A percentile compares a stretch with the other conserved stretches of the same genome.
Evolutionary conservation across 371 early-diverging fungal species (phyloP).

Genomic region (Lichtheimia corymbifera): DNA sequence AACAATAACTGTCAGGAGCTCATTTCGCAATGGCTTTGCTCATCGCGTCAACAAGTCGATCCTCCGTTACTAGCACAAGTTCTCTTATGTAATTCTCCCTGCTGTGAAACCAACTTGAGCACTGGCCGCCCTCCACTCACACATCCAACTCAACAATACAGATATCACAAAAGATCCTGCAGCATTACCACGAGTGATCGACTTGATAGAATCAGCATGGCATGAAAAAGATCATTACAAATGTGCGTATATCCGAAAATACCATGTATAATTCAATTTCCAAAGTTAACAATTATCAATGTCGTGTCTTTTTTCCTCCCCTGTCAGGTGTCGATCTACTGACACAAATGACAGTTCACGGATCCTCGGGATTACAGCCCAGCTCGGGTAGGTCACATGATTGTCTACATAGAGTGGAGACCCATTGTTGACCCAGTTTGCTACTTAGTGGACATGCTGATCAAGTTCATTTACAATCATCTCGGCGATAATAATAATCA

Average conservation of each 20-base stretch:
- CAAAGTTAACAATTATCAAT: neutral
- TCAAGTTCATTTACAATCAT: conserved; percentile 13
- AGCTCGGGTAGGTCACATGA: conserved; percentile 21
- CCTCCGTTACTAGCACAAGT: conserved; percentile 37
- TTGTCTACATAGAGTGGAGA: neutral
- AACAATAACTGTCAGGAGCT: conserved; percentile 14
- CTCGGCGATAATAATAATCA: conserved; percentile 7
- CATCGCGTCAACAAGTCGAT: conserved; percentile 27
- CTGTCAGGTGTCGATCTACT: conserved; percentile 28
- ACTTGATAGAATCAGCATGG: neutral
- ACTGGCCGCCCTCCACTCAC: neutral
- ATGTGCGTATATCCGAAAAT: neutral
- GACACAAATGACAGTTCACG: conserved; percentile 30
- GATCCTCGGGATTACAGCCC: conserved; percentile 22
- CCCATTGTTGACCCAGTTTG: neutral
- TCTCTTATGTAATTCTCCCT: conserved; percentile 22
- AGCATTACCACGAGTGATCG: neutral
- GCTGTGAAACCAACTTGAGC: neutral
- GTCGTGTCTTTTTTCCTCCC: neutral
- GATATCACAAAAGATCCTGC: conserved; percentile 1
- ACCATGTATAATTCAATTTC: neutral
- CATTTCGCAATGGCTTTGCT: conserved; percentile 29
- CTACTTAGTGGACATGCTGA: conserved; percentile 7
- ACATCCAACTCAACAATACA: neutral
- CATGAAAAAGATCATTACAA: neutral